These are phyloP conservation scores for Fistulinella prunicolor DNA, from an alignment of 768 basidiomycete species.

Conservation along the genomic window DNA sequence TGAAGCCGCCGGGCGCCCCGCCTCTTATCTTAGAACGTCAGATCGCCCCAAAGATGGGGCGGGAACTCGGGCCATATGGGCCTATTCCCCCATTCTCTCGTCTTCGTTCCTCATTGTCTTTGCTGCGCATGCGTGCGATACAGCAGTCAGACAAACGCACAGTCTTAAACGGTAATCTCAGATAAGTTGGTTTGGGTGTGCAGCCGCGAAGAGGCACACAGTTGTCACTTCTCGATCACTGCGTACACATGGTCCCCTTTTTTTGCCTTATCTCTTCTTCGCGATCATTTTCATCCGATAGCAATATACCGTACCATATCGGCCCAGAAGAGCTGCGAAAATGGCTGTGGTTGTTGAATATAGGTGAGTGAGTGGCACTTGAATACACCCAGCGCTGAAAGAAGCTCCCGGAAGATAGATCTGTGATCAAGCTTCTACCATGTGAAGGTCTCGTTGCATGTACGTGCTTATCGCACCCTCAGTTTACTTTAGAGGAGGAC, in stretches of 20 bases:
- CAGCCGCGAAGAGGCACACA: background rate
- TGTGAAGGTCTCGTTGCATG: conserved; percentile 12
- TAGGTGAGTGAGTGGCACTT: conserved; percentile 8
- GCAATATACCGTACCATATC: no score
- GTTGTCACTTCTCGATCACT: conserved; percentile 4
- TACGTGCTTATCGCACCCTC: conserved; percentile 1
- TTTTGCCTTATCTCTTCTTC: no score
- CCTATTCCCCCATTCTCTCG: background rate
- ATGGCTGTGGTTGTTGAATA: conserved; percentile 12
- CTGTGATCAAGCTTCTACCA: conserved; percentile 7
- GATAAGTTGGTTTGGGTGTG: background rate
- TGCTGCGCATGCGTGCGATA: background rate
- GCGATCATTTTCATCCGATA: no score
- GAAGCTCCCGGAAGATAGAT: no score
- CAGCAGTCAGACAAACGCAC: background rate
- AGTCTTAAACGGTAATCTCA: background rate
- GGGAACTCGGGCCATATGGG: conserved; percentile 1
- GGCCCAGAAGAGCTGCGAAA: no score
- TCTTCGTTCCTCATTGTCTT: background rate
- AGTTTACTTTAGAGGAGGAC: background rate
- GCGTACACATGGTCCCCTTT: conserved; percentile 4
- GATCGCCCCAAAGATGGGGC: background rate
- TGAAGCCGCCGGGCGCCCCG: background rate
- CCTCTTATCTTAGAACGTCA: background rate
- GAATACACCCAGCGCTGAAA: no score